phyloP scores from a whole-genome alignment of 225 moss, liverwort and hornwort genomes.

The Pleurozium schreberi region DNA sequence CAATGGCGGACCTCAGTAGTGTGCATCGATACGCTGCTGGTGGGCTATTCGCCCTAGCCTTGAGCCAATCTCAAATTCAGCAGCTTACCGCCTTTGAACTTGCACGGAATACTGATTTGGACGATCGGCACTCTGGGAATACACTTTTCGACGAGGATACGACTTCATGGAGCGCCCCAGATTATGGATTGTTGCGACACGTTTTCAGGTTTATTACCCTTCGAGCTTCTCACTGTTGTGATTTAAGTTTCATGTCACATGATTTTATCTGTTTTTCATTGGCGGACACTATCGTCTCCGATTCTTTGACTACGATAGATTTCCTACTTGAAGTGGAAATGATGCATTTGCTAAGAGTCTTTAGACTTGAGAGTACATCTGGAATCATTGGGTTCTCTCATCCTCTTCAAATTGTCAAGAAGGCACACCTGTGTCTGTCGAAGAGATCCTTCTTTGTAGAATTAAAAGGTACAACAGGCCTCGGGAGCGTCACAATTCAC shows the following conservation, averaged over 20 bases:
- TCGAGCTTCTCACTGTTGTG: background rate
- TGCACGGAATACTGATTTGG: constrained; percentile 6
- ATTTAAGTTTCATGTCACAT: background rate
- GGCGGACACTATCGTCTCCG: background rate
- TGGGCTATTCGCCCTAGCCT: constrained; percentile 73
- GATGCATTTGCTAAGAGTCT: no score
- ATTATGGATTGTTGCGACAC: constrained; percentile 69
- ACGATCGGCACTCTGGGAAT: constrained; percentile 5
- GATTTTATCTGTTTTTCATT: background rate
- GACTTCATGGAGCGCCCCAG: constrained; percentile 64
- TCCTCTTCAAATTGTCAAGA: background rate
- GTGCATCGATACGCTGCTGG: constrained; percentile 94
- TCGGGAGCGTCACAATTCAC: background rate
- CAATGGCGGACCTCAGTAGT: constrained; percentile 66
- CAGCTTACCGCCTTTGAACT: constrained; percentile 30
- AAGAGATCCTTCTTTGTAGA: background rate
- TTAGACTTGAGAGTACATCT: no score
- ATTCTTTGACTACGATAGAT: background rate
- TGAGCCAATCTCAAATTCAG: constrained; percentile 76
- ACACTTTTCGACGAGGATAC: constrained; percentile 20
- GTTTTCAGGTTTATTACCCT: constrained; percentile 50
- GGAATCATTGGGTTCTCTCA: background rate
- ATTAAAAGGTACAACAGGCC: background rate
- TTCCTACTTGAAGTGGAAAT: background rate
- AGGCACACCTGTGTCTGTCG: background rate